phyloP scores from a whole-genome alignment of 2,329 filamentous ascomycete genomes.

The Claviceps digitariae region DNA sequence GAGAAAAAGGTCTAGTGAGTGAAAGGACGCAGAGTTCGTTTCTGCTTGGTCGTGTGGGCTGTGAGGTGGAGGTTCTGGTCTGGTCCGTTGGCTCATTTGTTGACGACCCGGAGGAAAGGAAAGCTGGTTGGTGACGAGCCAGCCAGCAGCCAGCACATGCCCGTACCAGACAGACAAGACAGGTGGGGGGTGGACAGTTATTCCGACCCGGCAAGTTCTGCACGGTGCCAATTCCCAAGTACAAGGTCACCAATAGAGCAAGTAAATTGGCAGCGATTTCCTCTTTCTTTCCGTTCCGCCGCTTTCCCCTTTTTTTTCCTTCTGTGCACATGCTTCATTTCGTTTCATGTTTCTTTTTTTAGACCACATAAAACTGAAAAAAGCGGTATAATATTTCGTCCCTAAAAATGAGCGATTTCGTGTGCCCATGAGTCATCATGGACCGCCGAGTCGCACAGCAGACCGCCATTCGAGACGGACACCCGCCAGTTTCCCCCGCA shows the following conservation, averaged over 20 bases:
- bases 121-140: background rate
- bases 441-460: background rate
- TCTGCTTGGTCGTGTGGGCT: background rate
- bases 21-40: background rate
- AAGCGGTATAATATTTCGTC: too few relatives aligned
- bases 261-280: too few relatives aligned
- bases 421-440: background rate
- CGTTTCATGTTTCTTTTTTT: too few relatives aligned
- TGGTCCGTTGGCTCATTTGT: background rate
- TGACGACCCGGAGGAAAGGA: background rate
- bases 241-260: too few relatives aligned
- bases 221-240: too few relatives aligned
- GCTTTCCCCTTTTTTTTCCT: too few relatives aligned
- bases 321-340: too few relatives aligned
- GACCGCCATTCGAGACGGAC: background rate
- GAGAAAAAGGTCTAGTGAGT: background rate
- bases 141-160: background rate
- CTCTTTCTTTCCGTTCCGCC: too few relatives aligned
- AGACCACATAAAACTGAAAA: too few relatives aligned
- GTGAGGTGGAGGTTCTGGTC: slow-evolving; percentile 5
- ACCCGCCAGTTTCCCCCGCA: background rate
- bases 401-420: background rate
- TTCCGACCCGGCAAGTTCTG: background rate
- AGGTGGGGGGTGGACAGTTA: background rate
- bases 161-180: background rate